phyloP scores from a whole-genome alignment of 768 basidiomycete species.

The Porpolomopsis calyptriformis region DNA sequence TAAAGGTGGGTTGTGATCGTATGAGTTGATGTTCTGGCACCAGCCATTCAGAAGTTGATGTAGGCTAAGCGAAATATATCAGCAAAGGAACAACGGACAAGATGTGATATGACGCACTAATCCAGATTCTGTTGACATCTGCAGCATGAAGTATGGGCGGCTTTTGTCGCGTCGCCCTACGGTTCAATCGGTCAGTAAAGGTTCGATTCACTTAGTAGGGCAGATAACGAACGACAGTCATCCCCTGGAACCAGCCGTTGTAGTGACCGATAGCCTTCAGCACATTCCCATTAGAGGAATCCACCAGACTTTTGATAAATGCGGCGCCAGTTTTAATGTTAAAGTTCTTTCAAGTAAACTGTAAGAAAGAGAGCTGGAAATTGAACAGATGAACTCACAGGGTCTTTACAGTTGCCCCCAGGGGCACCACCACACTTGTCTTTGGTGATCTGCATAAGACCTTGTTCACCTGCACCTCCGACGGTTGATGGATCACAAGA shows the following conservation, averaged over 20 bases:
- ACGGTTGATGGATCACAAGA: conserved; percentile 54
- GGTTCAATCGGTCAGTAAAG: conserved; percentile 3
- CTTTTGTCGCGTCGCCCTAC: conserved; percentile 48
- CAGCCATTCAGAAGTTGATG: conserved; percentile 68
- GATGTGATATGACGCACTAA: conserved; percentile 43
- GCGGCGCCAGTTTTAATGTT: conserved; percentile 60
- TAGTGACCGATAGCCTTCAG: conserved; percentile 57
- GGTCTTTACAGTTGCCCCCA: conserved; percentile 34
- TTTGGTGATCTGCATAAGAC: conserved; percentile 74
- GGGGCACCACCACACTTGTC: conserved; percentile 65
- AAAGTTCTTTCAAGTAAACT: conserved; percentile 36
- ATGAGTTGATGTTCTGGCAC: conserved; percentile 49
- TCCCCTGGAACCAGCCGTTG: conserved; percentile 55
- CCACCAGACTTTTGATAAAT: conserved; percentile 46
- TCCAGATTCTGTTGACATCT: conserved; percentile 77
- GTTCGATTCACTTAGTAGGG: neutral
- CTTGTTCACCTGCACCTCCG: conserved; percentile 75
- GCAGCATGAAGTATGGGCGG: conserved; percentile 45
- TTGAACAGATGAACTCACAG: conserved; percentile 15
- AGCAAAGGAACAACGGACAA: conserved; percentile 2
- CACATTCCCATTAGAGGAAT: conserved; percentile 39
- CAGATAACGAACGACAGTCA: conserved; percentile 42
- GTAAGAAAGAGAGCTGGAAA: conserved; percentile 4
- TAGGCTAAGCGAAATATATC: conserved; percentile 30
- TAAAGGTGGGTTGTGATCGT: conserved; percentile 29